Evolutionary conservation across 768 basidiomycete genomes (phyloP).

Genomic region (Gloeopeniophorella convolvens): DNA sequence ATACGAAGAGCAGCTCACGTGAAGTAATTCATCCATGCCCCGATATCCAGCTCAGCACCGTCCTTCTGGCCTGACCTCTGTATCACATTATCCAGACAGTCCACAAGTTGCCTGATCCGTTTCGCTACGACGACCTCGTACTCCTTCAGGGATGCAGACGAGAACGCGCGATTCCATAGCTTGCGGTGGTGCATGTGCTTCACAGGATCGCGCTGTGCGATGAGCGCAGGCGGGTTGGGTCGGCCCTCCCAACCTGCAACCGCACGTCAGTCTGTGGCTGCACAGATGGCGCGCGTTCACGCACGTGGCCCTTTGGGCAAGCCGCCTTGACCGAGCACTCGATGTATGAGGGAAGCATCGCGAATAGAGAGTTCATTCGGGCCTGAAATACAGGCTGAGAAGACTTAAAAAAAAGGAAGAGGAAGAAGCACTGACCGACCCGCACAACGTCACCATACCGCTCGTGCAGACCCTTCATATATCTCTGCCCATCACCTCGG

Average conservation of each 20-base stretch:
- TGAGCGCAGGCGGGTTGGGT: conserved; percentile 32
- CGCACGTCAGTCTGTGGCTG: no score
- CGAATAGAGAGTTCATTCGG: conserved; percentile 41
- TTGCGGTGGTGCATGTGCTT: conserved; percentile 41
- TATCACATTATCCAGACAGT: conserved; percentile 26
- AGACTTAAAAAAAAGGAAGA: no score
- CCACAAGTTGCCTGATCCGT: conserved; percentile 36
- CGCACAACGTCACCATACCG: conserved; percentile 33
- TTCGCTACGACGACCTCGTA: conserved; percentile 36
- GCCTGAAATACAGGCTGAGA: conserved; percentile 29
- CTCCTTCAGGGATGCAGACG: conserved; percentile 37
- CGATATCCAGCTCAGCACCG: conserved; percentile 27
- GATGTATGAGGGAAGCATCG: conserved; percentile 28
- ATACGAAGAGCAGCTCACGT: conserved; percentile 25
- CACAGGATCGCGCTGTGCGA: conserved; percentile 33
- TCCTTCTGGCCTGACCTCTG: conserved; percentile 18
- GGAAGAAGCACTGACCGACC: no score
- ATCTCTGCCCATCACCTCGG: conserved; percentile 27
- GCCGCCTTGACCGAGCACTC: conserved; percentile 32
- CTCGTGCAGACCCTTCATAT: conserved; percentile 29
- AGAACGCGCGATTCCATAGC: conserved; percentile 45
- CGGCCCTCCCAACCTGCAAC: conserved; percentile 47
- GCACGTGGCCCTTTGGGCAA: conserved; percentile 37
- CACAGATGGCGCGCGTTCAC: conserved; percentile 18
- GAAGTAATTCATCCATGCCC: conserved; percentile 35